Base-by-base conservation (phyloP, 2,329 filamentous ascomycete species). In the Diaporthe helianthi region DNA sequence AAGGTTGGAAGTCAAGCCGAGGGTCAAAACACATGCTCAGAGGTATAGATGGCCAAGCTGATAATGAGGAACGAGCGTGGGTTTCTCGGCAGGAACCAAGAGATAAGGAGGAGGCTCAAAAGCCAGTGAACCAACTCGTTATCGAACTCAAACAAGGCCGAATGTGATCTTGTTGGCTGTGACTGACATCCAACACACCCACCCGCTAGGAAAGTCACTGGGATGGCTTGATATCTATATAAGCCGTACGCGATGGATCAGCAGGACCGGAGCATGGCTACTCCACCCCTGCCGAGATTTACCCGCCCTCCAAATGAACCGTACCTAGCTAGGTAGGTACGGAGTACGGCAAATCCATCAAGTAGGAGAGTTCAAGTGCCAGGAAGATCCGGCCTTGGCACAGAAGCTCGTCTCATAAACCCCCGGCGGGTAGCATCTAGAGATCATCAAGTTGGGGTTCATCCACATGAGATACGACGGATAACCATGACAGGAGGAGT, bases 231-330 rank as follows among this genome's bases (percentile, higher is more conserved):
- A 64, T 49, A 52, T 67, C 67, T 73, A 73, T 71, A 71, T 69
- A 71, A 72, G 73, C 58, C 67, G 71, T 69, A 71, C 68, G 72
- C 65, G 69, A 65, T 61, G 58, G 26, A 69, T 70, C 63, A 70
- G 65, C 60, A 70, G 49, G 36, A 38, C 65, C 53, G 70, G 58
- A 60, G 61, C 52, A 46, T 64, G 66, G 41, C 55, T 67, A 55
- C 65, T 71, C 49, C 66, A 68, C 69, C 31, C 61, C 72, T 69
- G 67, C 73, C 73, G 74, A 77, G 51, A 71, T 75, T 77, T 76
- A 77, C 52, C 76, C 76, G 75, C 55, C 46, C 36, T 38, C 61
- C 70, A 74, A 73, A 75, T 74, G 72, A 74, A 68, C 65, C 46
- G 36, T 26, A n/a, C n/a, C n/a, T n/a, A n/a, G n/a, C n/a, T n/a